These are phyloP conservation scores for Conoideocrella luteorostrata DNA, from an alignment of 2,329 filamentous ascomycete species.

Conservation along the genomic window DNA sequence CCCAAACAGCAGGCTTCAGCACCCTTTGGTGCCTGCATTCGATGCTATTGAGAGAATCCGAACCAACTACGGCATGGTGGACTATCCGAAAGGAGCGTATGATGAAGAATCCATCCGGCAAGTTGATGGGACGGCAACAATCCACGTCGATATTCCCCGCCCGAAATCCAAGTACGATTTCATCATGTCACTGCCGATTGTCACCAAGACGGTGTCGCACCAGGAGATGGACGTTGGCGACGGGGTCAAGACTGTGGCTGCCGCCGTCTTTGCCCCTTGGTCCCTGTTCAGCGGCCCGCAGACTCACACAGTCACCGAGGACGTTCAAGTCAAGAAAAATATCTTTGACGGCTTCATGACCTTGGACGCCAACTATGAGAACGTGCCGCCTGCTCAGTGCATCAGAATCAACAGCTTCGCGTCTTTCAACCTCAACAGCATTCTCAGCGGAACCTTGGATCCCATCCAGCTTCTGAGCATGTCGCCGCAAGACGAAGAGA, in stretches of 20 bases:
- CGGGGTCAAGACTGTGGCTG: not conserved
- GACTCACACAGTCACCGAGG: not conserved
- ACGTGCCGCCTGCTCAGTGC: not conserved
- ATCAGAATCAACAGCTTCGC: not conserved
- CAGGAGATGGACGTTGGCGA: not conserved
- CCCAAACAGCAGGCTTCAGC: not conserved
- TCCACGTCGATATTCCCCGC: not conserved
- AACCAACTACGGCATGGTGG: not conserved
- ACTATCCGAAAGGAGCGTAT: not conserved
- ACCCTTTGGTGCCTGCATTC: not conserved
- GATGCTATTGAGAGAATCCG: not conserved
- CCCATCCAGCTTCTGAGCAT: not conserved
- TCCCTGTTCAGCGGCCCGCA: not conserved
- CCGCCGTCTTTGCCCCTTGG: not conserved
- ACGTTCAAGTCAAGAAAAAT: not conserved
- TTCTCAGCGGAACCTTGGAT: not conserved
- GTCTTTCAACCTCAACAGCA: not conserved
- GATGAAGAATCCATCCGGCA: not conserved
- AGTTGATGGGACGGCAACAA: not conserved
- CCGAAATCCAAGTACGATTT: not conserved
- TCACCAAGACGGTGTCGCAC: not conserved
- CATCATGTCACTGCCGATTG: not conserved
- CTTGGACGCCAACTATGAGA: not conserved
- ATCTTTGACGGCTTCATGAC: not conserved
- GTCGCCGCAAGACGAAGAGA: not conserved